Conservation (phyloP, 331 rosid genomes). For the Saraca asoca region DNA sequence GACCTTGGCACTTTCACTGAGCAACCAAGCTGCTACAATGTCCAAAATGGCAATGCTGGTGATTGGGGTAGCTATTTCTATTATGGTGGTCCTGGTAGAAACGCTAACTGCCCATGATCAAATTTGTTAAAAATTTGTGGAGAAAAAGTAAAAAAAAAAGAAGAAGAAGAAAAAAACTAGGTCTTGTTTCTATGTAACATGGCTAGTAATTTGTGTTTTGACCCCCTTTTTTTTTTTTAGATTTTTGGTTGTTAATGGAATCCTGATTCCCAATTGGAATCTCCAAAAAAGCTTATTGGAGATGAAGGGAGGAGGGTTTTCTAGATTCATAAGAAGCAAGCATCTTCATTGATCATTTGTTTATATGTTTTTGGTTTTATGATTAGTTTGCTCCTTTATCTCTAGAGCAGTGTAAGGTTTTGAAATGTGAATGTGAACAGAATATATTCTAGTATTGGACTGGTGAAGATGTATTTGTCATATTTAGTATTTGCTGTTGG, state of each 20-base stretch:
- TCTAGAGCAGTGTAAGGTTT: constrained; percentile 41
- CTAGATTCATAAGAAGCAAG: constrained; percentile 36
- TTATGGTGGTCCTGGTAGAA: constrained; percentile 62
- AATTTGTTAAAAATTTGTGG: no score
- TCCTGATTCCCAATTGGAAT: constrained; percentile 28
- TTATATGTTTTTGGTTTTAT: constrained; percentile 36
- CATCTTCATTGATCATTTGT: constrained; percentile 44
- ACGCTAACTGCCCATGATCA: constrained; percentile 43
- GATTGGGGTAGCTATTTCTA: constrained; percentile 59
- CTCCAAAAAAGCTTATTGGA: constrained; percentile 54
- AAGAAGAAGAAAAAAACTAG: neutral
- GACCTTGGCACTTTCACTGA: constrained; percentile 54
- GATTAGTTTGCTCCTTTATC: constrained; percentile 38
- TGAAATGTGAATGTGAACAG: constrained; percentile 42
- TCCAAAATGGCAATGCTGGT: constrained; percentile 44
- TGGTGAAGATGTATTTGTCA: constrained; percentile 41
- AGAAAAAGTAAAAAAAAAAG: neutral
- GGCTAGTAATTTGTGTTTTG: constrained; percentile 34
- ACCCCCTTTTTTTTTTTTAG: constrained; percentile 27
- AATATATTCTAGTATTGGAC: constrained; percentile 48
- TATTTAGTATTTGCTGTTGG: constrained; percentile 29
- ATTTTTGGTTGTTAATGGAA: constrained; percentile 34
- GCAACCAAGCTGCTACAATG: constrained; percentile 48
- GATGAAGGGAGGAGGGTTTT: constrained; percentile 41
- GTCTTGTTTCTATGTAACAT: constrained; percentile 35